Evolutionary conservation across 140 eudicot genomes (phyloP), one percentile per base, ranked within the genome.

Genomic region (Cichorium intybus): DNA sequence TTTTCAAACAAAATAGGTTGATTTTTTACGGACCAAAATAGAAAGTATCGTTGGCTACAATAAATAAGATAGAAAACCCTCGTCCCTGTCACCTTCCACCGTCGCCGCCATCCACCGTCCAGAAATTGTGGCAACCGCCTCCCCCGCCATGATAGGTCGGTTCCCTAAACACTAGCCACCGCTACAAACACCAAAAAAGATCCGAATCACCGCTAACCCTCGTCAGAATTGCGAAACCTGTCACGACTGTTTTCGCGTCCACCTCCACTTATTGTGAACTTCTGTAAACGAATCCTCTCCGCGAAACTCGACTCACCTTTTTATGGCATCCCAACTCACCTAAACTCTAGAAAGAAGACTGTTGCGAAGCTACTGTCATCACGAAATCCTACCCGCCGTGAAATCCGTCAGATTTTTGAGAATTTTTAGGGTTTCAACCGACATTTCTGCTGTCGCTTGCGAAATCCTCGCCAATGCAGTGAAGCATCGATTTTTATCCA

Each of bases 261-360:
- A 56, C 37, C 22, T 21, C 35, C 33, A 56, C 43, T 28, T 15
- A 16, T 4, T 43, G 49, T 43, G 49, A 43, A 43, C 49, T 43
- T 62, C 56, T 16, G 27, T 57, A 47, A 46, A 47, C 28, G 28
- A 63, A 63, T 46, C 55, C 33, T 52, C 43, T 21, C 29, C 24
- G 15, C 56, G 7, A 43, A 24, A 31, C 49, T 43, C 49, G 7
- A 11, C 7, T 43, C 49, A 43, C 49, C 20, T 43, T 43, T 43
- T 43, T 20, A 31, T n/a, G n/a, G n/a, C n/a, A 33, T 15, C 56
- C 56, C n/a, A 26, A 46, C 39, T 62, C 28, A 11, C 39, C 5
- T 27, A 18, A 45, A 62, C 56, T 35, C 69, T 62, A 45, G 43
- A 26, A 1, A 16, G 26, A 26, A 43, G 41, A 24, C 18, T 14